phyloP scores from a whole-genome alignment of 148 eudicot genomes.

The Chenopodium quinoa region DNA sequence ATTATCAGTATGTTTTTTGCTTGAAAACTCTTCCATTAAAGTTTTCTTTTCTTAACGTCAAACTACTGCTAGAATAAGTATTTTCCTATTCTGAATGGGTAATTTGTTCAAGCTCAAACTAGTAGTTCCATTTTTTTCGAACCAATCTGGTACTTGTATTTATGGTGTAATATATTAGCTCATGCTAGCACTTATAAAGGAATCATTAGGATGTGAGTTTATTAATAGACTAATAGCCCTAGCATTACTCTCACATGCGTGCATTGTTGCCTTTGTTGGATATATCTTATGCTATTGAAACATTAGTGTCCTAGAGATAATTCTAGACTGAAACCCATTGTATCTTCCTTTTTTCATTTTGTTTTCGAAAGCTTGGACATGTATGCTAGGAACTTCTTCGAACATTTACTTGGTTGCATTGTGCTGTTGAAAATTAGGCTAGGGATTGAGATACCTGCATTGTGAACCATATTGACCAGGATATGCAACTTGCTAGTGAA shows the following conservation, averaged over 20 bases:
- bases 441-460: conserved; percentile 40
- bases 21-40: background rate
- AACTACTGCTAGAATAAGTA: background rate
- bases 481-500: conserved; percentile 40
- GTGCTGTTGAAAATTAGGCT: background rate
- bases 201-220: background rate
- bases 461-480: conserved; percentile 57
- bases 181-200: background rate
- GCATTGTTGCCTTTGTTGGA: background rate
- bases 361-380: background rate
- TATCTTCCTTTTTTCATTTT: background rate
- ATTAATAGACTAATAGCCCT: background rate
- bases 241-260: background rate
- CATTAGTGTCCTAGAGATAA: background rate
- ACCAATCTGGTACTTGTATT: background rate
- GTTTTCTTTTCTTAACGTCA: background rate
- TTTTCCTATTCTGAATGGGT: background rate
- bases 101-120: background rate
- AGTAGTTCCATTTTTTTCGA: background rate
- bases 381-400: background rate
- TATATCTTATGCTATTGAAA: background rate
- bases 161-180: background rate
- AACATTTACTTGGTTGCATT: background rate
- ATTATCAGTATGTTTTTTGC: conserved; percentile 6
- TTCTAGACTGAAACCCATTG: background rate